Percentiles rank a stretch among this genome's conserved stretches.
phyloP scores from a whole-genome alignment of 768 basidiomycete species.

The Tulasnella sp. region DNA sequence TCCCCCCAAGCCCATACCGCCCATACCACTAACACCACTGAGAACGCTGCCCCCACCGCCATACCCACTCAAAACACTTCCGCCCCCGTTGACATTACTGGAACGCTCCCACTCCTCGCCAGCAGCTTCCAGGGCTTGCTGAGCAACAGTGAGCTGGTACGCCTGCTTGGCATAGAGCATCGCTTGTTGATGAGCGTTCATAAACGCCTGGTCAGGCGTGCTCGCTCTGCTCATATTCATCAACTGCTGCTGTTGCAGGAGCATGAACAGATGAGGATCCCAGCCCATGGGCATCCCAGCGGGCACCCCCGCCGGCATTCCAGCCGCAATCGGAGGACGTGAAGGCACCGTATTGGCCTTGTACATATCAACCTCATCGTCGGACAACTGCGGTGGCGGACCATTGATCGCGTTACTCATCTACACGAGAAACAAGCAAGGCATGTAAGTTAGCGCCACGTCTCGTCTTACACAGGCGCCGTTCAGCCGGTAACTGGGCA shows the following conservation, averaged over 20 bases:
- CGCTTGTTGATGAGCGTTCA: conserved; percentile 76
- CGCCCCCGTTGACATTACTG: conserved; percentile 39
- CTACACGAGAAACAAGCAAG: conserved; percentile 30
- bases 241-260: not conserved
- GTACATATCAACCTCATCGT: conserved; percentile 26
- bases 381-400: conserved; percentile 43
- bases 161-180: conserved; percentile 80
- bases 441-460: not conserved
- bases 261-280: conserved; percentile 14
- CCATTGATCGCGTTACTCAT: conserved; percentile 84
- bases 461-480: not conserved
- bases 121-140: conserved; percentile 80
- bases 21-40: conserved; percentile 32
- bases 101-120: conserved; percentile 84
- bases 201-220: conserved; percentile 38
- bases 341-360: conserved; percentile 23
- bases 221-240: conserved; percentile 17
- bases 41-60: conserved; percentile 25
- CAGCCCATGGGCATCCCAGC: conserved; percentile 22
- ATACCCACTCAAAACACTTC: conserved; percentile 21
- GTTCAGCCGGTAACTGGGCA: not conserved
- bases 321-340: conserved; percentile 33
- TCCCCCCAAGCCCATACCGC: conserved; percentile 26
- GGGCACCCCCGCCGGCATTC: conserved; percentile 30
- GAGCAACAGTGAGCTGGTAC: conserved; percentile 81